Evolutionary conservation across 2,329 filamentous ascomycete species (phyloP), one percentile per base, ranked within the genome.

Genomic region (Sphaerulina musiva): DNA sequence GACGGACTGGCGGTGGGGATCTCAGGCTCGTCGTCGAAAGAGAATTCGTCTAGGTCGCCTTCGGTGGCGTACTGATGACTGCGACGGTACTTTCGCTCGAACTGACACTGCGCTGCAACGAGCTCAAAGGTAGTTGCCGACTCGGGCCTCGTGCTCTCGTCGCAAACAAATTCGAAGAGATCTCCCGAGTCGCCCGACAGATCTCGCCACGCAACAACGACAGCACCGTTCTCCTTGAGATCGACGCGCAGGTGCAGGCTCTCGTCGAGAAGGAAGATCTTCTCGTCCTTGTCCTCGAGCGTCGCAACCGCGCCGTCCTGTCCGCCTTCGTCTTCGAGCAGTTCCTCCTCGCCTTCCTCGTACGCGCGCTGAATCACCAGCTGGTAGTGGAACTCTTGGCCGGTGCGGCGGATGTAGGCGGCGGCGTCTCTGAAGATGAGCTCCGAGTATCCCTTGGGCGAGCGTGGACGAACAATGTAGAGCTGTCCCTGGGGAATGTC

Each of bases 121-220:
- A 86, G 78, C 67, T 92, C 83, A 70, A 98, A 97, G 12, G 85
- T 82, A 44, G 85, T 79, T 23, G 93, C 85, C 63, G 91, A 86
- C 46, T 83, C 79, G 2, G 83, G 75, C 29, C 83, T 77, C 41
- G 87, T 81, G 10, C 84, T 84, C 39, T 78, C 71, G 73, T 97
- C 93, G 75, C 91, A 97, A 60, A 98, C 87, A 69, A 97, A 98
- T 71, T 98, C 92, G 79, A 89, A 98, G n/a, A 97, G 80, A 72
- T 98, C 93, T 51, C 90, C 92, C 32, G 83, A 80, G 76, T 98
- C 93, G 53, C 93, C 93, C 64, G 90, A 96, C 57, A 97, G 75
- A 68, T 98, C 93, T 62, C 87, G 85, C 93, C 93, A 98, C 56
- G 92, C 92, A 60, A 98, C 80, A 7, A 97, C 84, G 66, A 87